phyloP scores from a whole-genome alignment of 805 yeast genomes.

The Lachancea nothofagi region DNA sequence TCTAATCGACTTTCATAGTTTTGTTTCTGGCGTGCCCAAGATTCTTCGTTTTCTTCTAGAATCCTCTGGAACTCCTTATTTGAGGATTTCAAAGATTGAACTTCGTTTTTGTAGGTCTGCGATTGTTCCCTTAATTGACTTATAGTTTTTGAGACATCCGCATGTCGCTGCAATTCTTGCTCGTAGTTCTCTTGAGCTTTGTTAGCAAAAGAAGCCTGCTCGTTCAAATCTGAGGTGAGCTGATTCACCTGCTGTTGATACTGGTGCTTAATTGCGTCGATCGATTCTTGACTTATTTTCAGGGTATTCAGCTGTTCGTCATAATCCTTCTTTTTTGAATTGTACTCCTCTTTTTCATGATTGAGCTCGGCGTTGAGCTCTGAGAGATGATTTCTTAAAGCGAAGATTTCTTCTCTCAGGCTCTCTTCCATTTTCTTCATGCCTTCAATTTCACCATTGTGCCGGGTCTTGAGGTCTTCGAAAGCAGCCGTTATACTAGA shows the following conservation, averaged over 20 bases:
- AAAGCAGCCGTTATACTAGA: conserved; percentile 48
- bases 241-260: conserved; percentile 29
- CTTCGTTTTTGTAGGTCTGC: conserved; percentile 15
- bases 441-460: conserved; percentile 9
- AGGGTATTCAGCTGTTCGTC: conserved; percentile 29
- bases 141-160: conserved; percentile 42
- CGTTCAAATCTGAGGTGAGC: conserved; percentile 35
- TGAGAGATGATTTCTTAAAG: conserved; percentile 30
- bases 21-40: conserved; percentile 42
- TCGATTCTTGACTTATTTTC: conserved; percentile 24
- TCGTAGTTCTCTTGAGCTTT: conserved; percentile 52
- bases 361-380: conserved; percentile 31
- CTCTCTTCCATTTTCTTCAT: conserved; percentile 16
- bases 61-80: conserved; percentile 28
- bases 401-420: conserved; percentile 17
- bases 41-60: conserved; percentile 38
- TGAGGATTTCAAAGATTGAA: conserved; percentile 24
- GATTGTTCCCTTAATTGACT: conserved; percentile 38
- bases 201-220: conserved; percentile 43
- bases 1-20: conserved; percentile 44
- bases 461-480: conserved; percentile 38
- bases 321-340: conserved; percentile 21
- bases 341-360: conserved; percentile 25
- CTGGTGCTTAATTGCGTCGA: conserved; percentile 18
- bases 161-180: conserved; percentile 49